Evolutionary conservation across 2,329 filamentous ascomycete species (phyloP).

Genomic region (Incumbomyces lentus): DNA sequence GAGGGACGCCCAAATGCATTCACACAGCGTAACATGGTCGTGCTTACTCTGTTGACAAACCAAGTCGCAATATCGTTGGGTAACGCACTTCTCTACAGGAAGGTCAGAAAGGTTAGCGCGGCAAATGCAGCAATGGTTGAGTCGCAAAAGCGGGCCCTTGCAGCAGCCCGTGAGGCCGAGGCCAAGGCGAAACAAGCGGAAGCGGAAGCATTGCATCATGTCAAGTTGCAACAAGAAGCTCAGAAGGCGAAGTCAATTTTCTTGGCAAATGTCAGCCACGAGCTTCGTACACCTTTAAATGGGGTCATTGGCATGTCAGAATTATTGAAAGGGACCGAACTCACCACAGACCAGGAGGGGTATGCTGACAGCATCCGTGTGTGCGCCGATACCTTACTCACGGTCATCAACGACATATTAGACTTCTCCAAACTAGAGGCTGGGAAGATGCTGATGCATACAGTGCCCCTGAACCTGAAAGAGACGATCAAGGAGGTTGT

Average conservation of each 20-base stretch:
- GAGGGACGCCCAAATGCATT: constrained; percentile 55
- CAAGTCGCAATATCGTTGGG: constrained; percentile 55
- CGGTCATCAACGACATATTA: constrained; percentile 36
- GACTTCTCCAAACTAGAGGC: constrained; percentile 44
- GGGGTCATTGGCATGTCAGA: constrained; percentile 34
- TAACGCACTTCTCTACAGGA: constrained; percentile 53
- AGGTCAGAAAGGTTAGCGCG: constrained; percentile 51
- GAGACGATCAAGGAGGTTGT: constrained; percentile 56
- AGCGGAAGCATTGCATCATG: constrained; percentile 50
- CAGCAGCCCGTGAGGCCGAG: constrained; percentile 51
- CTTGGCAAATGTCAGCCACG: constrained; percentile 36
- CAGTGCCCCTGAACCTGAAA: constrained; percentile 68
- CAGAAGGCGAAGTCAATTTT: constrained; percentile 43
- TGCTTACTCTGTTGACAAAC: constrained; percentile 49
- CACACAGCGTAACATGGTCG: constrained; percentile 47
- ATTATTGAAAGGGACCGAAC: constrained; percentile 29
- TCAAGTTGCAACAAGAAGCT: constrained; percentile 57
- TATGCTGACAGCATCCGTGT: constrained; percentile 33
- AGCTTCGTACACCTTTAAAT: constrained; percentile 34
- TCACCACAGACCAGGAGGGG: constrained; percentile 32
- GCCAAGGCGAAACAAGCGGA: constrained; percentile 50
- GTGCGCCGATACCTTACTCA: constrained; percentile 32
- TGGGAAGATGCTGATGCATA: constrained; percentile 55
- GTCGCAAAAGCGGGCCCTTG: constrained; percentile 52
- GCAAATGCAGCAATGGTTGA: constrained; percentile 57